Evolutionary conservation across 2,329 filamentous ascomycete genomes (phyloP).

Genomic region (Aspergillus versicolor): DNA sequence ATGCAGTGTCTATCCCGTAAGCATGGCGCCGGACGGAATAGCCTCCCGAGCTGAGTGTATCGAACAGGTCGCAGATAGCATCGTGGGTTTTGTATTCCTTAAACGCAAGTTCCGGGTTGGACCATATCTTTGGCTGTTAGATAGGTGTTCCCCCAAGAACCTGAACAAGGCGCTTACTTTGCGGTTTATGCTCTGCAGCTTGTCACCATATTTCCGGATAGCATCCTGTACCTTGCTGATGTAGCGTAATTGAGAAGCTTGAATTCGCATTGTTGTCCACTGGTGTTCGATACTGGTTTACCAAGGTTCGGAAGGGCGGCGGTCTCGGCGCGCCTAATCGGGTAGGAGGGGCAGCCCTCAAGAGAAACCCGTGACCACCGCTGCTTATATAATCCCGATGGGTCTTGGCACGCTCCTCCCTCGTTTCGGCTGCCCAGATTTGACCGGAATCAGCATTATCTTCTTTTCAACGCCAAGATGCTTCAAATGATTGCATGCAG

Average conservation of each 20-base stretch:
- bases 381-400: neutral
- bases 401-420: neutral
- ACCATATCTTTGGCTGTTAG: slow-evolving; percentile 34
- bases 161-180: slow-evolving; percentile 16
- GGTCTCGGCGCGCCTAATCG: neutral
- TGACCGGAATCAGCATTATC: too few species aligned
- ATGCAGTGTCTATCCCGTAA: slow-evolving; percentile 51
- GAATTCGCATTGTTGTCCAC: slow-evolving; percentile 20
- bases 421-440: too few species aligned
- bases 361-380: too few species aligned
- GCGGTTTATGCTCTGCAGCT: slow-evolving; percentile 24
- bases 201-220: slow-evolving; percentile 22
- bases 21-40: slow-evolving; percentile 47
- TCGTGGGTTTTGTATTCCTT: slow-evolving; percentile 54
- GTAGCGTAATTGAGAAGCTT: slow-evolving; percentile 23
- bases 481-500: neutral
- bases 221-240: slow-evolving; percentile 24
- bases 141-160: too few species aligned
- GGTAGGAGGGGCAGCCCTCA: neutral
- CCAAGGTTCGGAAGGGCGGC: neutral
- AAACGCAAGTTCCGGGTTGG: slow-evolving; percentile 52
- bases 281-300: neutral
- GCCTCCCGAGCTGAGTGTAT: slow-evolving; percentile 33
- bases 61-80: slow-evolving; percentile 43
- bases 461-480: neutral